phyloP scores from a whole-genome alignment of 2,329 filamentous ascomycete species.

The Aspergillus pseudoviridinutans region DNA sequence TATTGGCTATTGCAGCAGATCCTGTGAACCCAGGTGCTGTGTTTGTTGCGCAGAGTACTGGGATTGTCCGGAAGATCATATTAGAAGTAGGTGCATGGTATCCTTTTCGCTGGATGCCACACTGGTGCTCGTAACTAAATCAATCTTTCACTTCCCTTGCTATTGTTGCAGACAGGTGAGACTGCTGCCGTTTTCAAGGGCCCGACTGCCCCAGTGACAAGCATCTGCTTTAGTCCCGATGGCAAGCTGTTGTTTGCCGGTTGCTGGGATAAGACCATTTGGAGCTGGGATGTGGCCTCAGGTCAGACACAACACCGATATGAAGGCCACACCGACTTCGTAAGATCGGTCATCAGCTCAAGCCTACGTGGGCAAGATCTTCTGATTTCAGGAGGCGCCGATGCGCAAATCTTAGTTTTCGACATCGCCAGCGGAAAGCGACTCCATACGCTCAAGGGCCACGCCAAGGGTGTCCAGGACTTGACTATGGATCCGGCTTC shows the following conservation, averaged over 20 bases:
- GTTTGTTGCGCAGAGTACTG: conserved; percentile 84
- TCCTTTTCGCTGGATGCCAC: conserved; percentile 8
- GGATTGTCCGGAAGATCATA: conserved; percentile 68
- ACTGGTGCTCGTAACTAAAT: conserved; percentile 8
- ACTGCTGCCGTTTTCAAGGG: conserved; percentile 59
- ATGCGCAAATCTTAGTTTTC: conserved; percentile 82
- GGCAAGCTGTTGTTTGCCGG: conserved; percentile 70
- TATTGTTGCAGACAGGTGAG: conserved; percentile 40
- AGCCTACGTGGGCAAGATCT: conserved; percentile 58
- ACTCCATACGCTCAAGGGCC: conserved; percentile 74
- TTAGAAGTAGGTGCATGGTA: conserved; percentile 63
- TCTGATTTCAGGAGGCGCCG: conserved; percentile 71
- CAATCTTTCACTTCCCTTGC: conserved; percentile 7
- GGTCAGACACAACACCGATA: conserved; percentile 56
- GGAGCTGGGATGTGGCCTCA: conserved; percentile 71
- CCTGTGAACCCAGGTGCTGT: conserved; percentile 60
- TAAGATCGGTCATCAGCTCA: conserved; percentile 71
- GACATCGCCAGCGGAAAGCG: conserved; percentile 64
- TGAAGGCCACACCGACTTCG: conserved; percentile 81
- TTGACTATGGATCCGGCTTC: conserved; percentile 69
- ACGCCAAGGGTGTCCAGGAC: conserved; percentile 72
- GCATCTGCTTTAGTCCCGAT: conserved; percentile 60
- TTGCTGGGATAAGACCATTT: conserved; percentile 91
- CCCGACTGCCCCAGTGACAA: conserved; percentile 75
- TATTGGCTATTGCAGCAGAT: conserved; percentile 69